phyloP scores from a whole-genome alignment of 2,329 filamentous ascomycete genomes.

The Alternaria metachromatica region DNA sequence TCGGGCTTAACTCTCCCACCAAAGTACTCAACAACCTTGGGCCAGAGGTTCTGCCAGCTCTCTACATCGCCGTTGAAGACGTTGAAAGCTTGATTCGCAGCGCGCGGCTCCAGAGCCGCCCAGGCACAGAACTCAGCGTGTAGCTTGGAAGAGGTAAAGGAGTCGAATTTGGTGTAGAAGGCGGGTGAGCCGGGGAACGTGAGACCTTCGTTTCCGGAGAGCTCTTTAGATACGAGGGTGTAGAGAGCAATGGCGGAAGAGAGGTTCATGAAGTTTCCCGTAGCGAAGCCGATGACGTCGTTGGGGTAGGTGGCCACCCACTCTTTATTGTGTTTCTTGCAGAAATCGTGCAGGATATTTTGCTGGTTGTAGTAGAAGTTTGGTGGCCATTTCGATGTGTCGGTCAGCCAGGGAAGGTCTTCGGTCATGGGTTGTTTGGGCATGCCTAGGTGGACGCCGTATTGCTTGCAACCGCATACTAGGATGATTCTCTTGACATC shows the following conservation, averaged over 20 bases:
- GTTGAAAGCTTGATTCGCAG: conserved; percentile 53
- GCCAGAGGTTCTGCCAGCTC: conserved; percentile 54
- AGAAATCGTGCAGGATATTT: conserved; percentile 46
- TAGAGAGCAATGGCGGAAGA: conserved; percentile 39
- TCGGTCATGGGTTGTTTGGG: conserved; percentile 58
- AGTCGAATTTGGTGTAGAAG: conserved; percentile 42
- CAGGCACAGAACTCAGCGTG: conserved; percentile 42
- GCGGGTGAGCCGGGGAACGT: conserved; percentile 36
- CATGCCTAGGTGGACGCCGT: conserved; percentile 60
- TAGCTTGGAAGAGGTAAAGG: conserved; percentile 33
- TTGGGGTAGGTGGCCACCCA: conserved; percentile 56
- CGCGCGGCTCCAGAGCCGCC: conserved; percentile 41
- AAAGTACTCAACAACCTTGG: conserved; percentile 48
- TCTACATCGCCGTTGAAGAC: conserved; percentile 52
- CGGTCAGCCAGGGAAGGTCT: conserved; percentile 54
- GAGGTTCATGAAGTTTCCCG: conserved; percentile 49
- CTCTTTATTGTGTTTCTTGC: conserved; percentile 41
- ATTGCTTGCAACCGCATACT: conserved; percentile 60
- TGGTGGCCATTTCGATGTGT: conserved; percentile 35
- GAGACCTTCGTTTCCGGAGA: conserved; percentile 16
- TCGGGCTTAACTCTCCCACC: conserved; percentile 41
- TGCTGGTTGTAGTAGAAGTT: conserved; percentile 64
- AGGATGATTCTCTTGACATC: conserved; percentile 58
- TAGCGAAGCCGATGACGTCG: conserved; percentile 54
- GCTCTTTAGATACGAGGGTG: conserved; percentile 34